phyloP scores from a whole-genome alignment of 176 grass and related monocot genomes.

The Carex kokanica region DNA sequence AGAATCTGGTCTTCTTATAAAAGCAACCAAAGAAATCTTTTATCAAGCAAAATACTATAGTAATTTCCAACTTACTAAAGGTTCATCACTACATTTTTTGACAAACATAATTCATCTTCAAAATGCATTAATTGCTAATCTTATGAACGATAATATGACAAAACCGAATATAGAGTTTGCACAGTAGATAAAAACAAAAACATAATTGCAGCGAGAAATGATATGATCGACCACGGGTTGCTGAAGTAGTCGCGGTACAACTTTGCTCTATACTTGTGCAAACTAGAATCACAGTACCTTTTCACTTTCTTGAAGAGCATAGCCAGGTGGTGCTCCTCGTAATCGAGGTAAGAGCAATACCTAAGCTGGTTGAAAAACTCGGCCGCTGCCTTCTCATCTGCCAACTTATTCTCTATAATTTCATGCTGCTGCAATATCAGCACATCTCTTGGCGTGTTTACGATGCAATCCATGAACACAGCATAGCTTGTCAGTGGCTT shows the following conservation, averaged over 20 bases:
- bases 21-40: not conserved
- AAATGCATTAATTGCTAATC: not conserved
- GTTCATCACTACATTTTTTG: constrained; percentile 4
- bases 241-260: constrained; percentile 24
- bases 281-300: constrained; percentile 28
- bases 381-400: constrained; percentile 14
- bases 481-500: constrained; percentile 28
- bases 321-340: constrained; percentile 23
- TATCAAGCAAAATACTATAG: not conserved
- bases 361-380: constrained; percentile 30
- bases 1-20: not conserved
- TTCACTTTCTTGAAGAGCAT: constrained; percentile 18
- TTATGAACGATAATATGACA: not conserved
- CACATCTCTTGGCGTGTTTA: constrained; percentile 22
- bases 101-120: not conserved
- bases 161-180: constrained; percentile 3
- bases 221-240: constrained; percentile 33
- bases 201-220: constrained; percentile 13
- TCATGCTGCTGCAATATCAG: constrained; percentile 20
- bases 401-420: constrained; percentile 28
- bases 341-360: constrained; percentile 25
- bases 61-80: not conserved
- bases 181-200: constrained; percentile 7
- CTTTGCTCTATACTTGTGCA: constrained; percentile 26
- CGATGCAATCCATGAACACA: constrained; percentile 31